Base-by-base conservation (phyloP, 2,329 filamentous ascomycete species). In the Penicillium sp. region DNA sequence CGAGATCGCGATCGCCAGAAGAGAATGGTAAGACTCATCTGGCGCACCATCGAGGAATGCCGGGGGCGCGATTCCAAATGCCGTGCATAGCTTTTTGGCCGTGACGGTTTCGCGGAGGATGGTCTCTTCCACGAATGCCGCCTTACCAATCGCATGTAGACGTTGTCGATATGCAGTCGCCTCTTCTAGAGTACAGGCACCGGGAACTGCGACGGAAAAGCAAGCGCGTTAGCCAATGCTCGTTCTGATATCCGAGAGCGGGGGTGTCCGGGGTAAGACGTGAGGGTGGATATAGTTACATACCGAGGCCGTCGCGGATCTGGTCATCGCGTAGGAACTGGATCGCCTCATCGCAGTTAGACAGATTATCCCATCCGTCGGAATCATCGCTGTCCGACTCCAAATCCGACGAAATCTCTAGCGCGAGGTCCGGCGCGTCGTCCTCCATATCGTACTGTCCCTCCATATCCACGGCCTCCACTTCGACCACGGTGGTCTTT, bases 41-140 rank as follows among this genome's bases (percentile, higher is more conserved):
- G 82, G 79, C 37, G 81, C 78, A 40, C 86, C 88, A 35, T 92
- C 86, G 15, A 96, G 83, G 70, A 91, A 92, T 38, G 80, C 74
- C 2, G 91, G 90, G 43, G 90, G 86, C 40, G 84, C 81, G 66
- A 96, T 85, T 59, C 87, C 88, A 79, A 97, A 97, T 15, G 91
- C 93, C 9, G 90, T 92, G 71, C 93, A 86, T 31, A 97, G 81
- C 75, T 91, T 93, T 77, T 89, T 91, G 54, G 89, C 89, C 21
- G 88, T 87, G 71, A 94, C 87, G 51, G 81, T 81, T 33, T 87
- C 86, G 53, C 82, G 82, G 62, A 86, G 85, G 50, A 95, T 81
- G 33, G 89, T 92, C 65, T 87, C 82, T 66, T 86, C 80, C 69
- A 90, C 86, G 73, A 97, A 96, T 60, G 88, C 83, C 60, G 86